phyloP scores from a whole-genome alignment of 805 yeast genomes.

The Spathaspora arborariae region DNA sequence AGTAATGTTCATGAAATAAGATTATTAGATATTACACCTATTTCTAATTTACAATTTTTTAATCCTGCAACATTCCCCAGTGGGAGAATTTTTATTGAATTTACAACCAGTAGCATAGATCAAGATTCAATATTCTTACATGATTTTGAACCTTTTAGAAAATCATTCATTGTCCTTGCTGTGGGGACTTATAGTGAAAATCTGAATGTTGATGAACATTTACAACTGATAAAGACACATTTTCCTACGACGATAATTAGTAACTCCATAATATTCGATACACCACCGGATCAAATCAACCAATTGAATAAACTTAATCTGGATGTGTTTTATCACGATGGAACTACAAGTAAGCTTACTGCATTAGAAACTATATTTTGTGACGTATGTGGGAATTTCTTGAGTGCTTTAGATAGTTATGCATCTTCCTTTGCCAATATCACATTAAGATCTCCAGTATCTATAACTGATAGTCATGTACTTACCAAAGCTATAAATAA shows the following conservation, averaged over 20 bases:
- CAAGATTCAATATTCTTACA: constrained; percentile 64
- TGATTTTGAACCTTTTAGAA: constrained; percentile 88
- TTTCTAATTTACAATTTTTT: constrained; percentile 45
- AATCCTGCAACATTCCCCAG: constrained; percentile 83
- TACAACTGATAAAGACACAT: constrained; percentile 31
- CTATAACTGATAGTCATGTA: constrained; percentile 48
- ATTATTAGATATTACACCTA: constrained; percentile 71
- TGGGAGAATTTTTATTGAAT: constrained; percentile 67
- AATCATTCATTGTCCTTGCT: constrained; percentile 60
- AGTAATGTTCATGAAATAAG: constrained; percentile 56
- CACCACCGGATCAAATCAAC: constrained; percentile 23
- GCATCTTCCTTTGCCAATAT: constrained; percentile 75
- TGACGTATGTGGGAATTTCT: constrained; percentile 62
- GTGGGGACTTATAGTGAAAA: constrained; percentile 27
- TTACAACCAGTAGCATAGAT: constrained; percentile 43
- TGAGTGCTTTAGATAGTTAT: constrained; percentile 60
- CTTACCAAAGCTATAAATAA: constrained; percentile 36
- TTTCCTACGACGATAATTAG: constrained; percentile 56
- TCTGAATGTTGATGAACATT: constrained; percentile 4
- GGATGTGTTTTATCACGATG: constrained; percentile 21
- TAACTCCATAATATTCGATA: constrained; percentile 50
- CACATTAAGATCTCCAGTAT: constrained; percentile 78
- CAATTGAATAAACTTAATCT: constrained; percentile 11
- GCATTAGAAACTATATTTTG: constrained; percentile 63
- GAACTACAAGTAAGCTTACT: constrained; percentile 21